Conservation (phyloP, 2,329 filamentous ascomycete genomes). For the Arthroderma uncinatum region DNA sequence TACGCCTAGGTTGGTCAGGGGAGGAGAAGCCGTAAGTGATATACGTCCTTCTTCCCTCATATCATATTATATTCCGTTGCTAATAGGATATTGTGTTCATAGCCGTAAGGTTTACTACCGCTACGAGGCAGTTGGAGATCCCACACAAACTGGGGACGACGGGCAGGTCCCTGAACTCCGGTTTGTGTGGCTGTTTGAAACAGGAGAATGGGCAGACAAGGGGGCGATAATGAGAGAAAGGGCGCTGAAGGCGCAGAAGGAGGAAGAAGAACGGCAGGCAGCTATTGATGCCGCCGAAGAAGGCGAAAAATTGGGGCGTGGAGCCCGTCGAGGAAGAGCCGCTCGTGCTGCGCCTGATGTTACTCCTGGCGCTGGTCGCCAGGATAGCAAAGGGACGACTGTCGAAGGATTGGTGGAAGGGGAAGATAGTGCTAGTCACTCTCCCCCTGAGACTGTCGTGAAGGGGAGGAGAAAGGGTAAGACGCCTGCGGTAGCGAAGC, state of each 20-base stretch:
- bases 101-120: constrained; percentile 12
- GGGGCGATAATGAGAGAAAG: constrained; percentile 7
- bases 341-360: not conserved
- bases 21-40: constrained; percentile 9
- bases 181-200: constrained; percentile 13
- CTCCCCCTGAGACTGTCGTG: not conserved
- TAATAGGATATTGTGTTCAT: not conserved
- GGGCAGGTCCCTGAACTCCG: not conserved
- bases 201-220: constrained; percentile 15
- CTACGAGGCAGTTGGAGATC: constrained; percentile 15
- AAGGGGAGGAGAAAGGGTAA: too few species aligned
- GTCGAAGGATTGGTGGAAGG: not conserved
- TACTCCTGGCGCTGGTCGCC: not conserved
- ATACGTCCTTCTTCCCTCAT: not conserved
- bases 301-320: not conserved
- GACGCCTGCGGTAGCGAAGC: not conserved
- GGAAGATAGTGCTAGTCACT: not conserved
- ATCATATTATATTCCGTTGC: not conserved
- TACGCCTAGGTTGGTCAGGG: constrained; percentile 13
- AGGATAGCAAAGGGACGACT: not conserved
- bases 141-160: not conserved
- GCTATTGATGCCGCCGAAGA: not conserved
- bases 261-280: not conserved
- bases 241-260: constrained; percentile 4
- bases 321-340: not conserved